Evolutionary conservation across 805 yeast species (phyloP), one percentile per base, ranked within the genome.

Genomic region (Barnettozyma sp.): DNA sequence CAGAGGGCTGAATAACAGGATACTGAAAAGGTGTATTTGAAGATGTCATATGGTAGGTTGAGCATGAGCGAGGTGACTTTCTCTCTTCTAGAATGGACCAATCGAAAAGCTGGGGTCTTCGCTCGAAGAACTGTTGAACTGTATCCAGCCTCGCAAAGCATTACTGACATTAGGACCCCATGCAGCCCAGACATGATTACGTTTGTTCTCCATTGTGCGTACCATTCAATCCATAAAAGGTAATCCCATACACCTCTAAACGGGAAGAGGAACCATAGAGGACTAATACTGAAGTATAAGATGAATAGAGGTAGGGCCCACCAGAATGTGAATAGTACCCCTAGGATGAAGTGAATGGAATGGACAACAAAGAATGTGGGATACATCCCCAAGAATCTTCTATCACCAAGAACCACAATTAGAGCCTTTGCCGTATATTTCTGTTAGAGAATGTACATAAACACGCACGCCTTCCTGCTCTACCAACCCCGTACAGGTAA

Each of bases 141-240:
- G 11, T 28, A 37, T 4, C 40, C 40, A 4, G 36, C 34, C 23
- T 37, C 40, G 8, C 36, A 33, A 9, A 37, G 24, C 36, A 37
- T 33, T 4, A 33, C 31, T 20, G 24, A 18, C n/a, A 33, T 25
- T 5, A 37, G 7, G 6, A 25, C 36, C 3, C 14, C 26, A 14
- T 33, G 21, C 23, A 33, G 14, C 7, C 33, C 33, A 6, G 21
- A 12, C 34, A 37, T 33, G 2, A 37, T 34, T 6, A 22, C 23
- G 19, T 37, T 25, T 4, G 40, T 37, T 21, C 40, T 28, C 40
- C 40, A 37, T 21, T 29, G 30, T 0, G 40, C 33, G 11, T 33
- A 33, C 14, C 14, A 17, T 9, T 37, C 40, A 6, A 37, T 26
- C 21, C 27, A 21, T 3, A 21, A 6, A 16, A 37, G 26, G 17